Percentiles rank a stretch among this genome's conserved stretches.
Conservation (phyloP, 768 basidiomycete genomes). For the Tylopilus plumbeoviolaceoides region DNA sequence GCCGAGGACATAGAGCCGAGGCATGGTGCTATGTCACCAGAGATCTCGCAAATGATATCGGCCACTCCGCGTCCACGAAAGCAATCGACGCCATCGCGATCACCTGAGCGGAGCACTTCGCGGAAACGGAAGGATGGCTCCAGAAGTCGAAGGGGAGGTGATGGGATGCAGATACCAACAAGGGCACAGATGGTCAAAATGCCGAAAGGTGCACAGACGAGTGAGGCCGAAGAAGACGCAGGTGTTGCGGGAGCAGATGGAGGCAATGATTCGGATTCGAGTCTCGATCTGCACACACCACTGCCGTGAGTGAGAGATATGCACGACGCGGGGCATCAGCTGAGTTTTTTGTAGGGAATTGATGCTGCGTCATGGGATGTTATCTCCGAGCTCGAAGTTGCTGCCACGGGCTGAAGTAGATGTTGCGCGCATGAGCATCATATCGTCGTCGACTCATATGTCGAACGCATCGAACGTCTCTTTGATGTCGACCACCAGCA, state of each 20-base stretch:
- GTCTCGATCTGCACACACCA: slow-evolving; percentile 65
- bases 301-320: slow-evolving; percentile 49
- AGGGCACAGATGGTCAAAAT: slow-evolving; percentile 1
- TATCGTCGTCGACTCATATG: slow-evolving; percentile 22
- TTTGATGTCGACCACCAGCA: slow-evolving; percentile 20
- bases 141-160: slow-evolving; percentile 4
- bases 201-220: background rate
- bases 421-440: slow-evolving; percentile 23
- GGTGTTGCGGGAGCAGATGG: slow-evolving; percentile 24
- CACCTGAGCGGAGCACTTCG: slow-evolving; percentile 21
- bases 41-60: slow-evolving; percentile 38
- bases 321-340: background rate
- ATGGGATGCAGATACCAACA: slow-evolving; percentile 13
- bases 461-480: slow-evolving; percentile 28
- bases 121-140: slow-evolving; percentile 16
- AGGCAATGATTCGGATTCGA: slow-evolving; percentile 54
- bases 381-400: slow-evolving; percentile 64
- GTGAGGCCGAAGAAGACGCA: background rate
- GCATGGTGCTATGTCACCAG: slow-evolving; percentile 32
- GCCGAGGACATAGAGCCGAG: slow-evolving; percentile 6
- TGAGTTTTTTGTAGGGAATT: slow-evolving; percentile 41
- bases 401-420: slow-evolving; percentile 33
- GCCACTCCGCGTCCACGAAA: slow-evolving; percentile 36
- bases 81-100: slow-evolving; percentile 17
- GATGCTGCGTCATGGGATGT: slow-evolving; percentile 62